Base-by-base conservation (phyloP, 1,284 basidiomycete species). In the Fomitopsis pinicola region DNA sequence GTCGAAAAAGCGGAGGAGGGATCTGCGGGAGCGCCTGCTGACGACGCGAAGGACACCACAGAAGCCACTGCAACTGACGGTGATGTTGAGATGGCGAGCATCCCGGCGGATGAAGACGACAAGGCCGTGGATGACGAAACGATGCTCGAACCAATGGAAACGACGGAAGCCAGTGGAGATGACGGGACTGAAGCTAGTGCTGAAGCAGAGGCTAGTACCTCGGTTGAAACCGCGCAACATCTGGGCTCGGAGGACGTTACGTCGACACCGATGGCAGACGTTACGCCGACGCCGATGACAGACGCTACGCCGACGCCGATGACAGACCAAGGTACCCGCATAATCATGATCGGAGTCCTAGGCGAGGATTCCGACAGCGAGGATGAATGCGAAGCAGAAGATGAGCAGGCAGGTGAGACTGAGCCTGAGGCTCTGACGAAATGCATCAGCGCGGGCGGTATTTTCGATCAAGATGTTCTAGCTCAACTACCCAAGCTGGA, bases 401-500 rank as follows among this genome's bases (percentile, higher is more conserved):
- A 28, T 8, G 45, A 46, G 19, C 12, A 44, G n/a, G 26, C 15
- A 3, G 48, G 26, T 30, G 52, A 54, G 14, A 5, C 28, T 22
- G 52, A 54, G 15, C 15, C 26, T 10, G 57, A 44, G 33, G 28
- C 14, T 54, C 36, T 22, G 8, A 30, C 30, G 50, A 14, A 46
- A 19, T 33, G 30, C 19, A 28, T 53, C n/a, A 19, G 45, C 17
- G 36, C 38, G 6, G 36, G 22, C 22, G 36, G 35, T 26, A 10
- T 9, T 2, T 40, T 38, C 19, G 45, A 56, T 28, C 33, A 56
- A 28, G 19, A 22, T 14, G 10, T 65, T 61, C 60, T 55, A 0
- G 30, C 55, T 3, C 61, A 59, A 22, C 46, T 68, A 2, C 69
- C 69, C 5, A 74, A 71, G 59, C 70, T 77, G 7, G 73, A 76